Percentiles rank a stretch among this genome's conserved stretches.
Conservation (phyloP, 192 early-diverging fungal genomes). For the Glomus cerebriforme region DNA sequence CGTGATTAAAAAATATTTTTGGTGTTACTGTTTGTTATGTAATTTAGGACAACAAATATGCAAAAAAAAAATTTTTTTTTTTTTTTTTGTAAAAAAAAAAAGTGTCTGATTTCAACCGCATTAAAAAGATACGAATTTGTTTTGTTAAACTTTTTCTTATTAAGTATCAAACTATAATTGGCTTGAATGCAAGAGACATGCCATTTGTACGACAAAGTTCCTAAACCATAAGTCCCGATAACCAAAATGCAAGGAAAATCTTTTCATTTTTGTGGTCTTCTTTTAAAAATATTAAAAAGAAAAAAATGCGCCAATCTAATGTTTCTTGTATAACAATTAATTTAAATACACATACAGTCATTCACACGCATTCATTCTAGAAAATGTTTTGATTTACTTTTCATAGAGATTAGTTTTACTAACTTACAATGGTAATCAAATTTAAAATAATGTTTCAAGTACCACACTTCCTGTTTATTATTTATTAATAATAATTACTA, state of each 20-base stretch:
- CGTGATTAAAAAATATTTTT: not conserved
- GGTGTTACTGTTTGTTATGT: not conserved
- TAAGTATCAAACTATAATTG: not conserved
- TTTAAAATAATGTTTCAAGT: not conserved
- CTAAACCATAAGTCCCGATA: not conserved
- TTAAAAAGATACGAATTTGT: not conserved
- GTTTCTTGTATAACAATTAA: too few species aligned
- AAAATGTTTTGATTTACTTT: too few species aligned
- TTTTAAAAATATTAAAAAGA: not conserved
- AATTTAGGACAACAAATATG: not conserved
- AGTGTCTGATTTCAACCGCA: not conserved
- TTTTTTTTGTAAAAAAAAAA: too few species aligned
- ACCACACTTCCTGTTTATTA: not conserved
- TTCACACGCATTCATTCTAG: too few species aligned
- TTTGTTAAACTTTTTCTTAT: not conserved
- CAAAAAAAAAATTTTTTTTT: not conserved
- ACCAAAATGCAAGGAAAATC: not conserved
- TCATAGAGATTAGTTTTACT: too few species aligned
- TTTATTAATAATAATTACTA: not conserved
- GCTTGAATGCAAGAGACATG: not conserved
- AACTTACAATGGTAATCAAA: not conserved
- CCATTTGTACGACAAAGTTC: not conserved
- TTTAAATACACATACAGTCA: too few species aligned
- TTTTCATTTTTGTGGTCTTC: not conserved
- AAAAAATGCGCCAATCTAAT: too few species aligned